Conservation (phyloP, 108 stramenopile genomes). For the Skeletonema marinoi region DNA sequence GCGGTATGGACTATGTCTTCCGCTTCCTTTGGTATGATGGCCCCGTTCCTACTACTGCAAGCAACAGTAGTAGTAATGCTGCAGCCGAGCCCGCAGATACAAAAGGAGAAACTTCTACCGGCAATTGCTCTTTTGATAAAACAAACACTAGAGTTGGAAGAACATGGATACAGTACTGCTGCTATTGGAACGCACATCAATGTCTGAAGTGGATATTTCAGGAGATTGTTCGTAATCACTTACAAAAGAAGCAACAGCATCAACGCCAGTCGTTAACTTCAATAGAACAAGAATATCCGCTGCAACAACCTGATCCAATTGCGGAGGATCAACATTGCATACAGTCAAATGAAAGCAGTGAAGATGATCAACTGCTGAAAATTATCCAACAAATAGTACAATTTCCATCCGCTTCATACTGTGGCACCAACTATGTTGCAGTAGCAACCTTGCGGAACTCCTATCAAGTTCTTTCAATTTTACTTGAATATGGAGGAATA, state of each 20-base stretch:
- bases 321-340: background rate
- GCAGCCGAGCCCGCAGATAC: background rate
- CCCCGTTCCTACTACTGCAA: slow-evolving; percentile 3
- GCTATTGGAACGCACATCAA: slow-evolving; percentile 36
- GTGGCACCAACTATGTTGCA: slow-evolving; percentile 32
- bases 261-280: background rate
- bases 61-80: background rate
- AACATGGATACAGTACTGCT: slow-evolving; percentile 46
- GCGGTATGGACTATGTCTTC: slow-evolving; percentile 37
- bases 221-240: slow-evolving; percentile 26
- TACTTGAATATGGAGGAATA: slow-evolving; percentile 32
- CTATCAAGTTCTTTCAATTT: slow-evolving; percentile 19
- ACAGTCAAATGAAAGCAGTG: background rate
- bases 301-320: background rate
- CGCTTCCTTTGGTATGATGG: slow-evolving; percentile 48
- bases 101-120: background rate
- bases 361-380: background rate
- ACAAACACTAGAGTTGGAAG: slow-evolving; percentile 17
- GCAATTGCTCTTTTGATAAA: background rate
- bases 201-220: slow-evolving; percentile 40
- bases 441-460: slow-evolving; percentile 42
- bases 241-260: slow-evolving; percentile 9
- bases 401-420: slow-evolving; percentile 27
- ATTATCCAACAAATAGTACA: slow-evolving; percentile 33
- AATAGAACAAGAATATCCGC: background rate